phyloP scores from a whole-genome alignment of 345 rosid species.

The Noccaea caerulescens region DNA sequence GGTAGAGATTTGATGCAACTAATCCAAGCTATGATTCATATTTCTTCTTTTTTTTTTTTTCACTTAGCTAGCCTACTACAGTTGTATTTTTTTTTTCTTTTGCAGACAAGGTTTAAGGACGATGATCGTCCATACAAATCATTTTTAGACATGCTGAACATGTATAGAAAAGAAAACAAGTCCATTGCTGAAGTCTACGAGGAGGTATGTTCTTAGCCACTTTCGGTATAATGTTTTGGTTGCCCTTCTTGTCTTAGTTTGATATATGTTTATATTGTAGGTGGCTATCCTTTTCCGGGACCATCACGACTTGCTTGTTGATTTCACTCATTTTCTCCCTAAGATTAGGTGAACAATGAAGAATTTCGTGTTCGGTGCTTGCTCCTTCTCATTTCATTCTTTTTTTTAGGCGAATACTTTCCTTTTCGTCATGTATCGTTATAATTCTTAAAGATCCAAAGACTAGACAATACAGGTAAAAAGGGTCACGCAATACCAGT shows the following conservation, averaged over 20 bases:
- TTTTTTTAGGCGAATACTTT: no score
- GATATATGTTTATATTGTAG: slow-evolving; percentile 43
- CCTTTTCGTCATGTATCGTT: no score
- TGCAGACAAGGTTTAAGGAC: slow-evolving; percentile 76
- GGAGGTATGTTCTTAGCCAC: slow-evolving; percentile 55
- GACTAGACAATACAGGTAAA: no score
- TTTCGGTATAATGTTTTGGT: slow-evolving; percentile 1
- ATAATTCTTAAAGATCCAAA: no score
- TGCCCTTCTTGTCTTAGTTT: neutral
- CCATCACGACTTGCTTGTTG: slow-evolving; percentile 73
- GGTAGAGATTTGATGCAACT: slow-evolving; percentile 43
- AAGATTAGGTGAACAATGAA: no score
- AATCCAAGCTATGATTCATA: slow-evolving; percentile 10
- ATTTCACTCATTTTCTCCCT: slow-evolving; percentile 75
- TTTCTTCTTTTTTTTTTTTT: neutral
- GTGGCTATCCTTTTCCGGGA: slow-evolving; percentile 72
- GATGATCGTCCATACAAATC: slow-evolving; percentile 85
- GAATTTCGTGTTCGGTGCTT: no score
- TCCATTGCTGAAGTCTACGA: slow-evolving; percentile 72
- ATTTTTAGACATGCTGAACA: slow-evolving; percentile 74
- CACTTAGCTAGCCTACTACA: slow-evolving; percentile 5
- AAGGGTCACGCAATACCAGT: no score
- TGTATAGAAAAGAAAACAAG: slow-evolving; percentile 79
- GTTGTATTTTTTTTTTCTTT: slow-evolving; percentile 15
- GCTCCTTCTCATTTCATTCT: no score